Percentiles rank a stretch among this genome's conserved stretches.
Conservation (phyloP, 2,329 filamentous ascomycete genomes). For the Cladophialophora bantiana region DNA sequence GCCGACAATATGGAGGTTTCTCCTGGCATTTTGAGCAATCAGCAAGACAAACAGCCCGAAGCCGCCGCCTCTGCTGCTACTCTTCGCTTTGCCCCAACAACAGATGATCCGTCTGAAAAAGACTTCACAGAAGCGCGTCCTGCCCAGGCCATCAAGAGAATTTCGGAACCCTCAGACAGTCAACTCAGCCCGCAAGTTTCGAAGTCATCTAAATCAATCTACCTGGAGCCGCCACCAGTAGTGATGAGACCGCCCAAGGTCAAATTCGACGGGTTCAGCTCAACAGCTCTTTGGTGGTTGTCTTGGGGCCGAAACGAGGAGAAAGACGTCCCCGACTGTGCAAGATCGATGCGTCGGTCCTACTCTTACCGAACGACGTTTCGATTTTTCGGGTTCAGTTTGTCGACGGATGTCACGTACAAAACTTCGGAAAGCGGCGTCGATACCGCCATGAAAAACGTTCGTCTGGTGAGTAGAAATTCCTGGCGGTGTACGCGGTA, state of each 20-base stretch:
- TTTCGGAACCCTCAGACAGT: background rate
- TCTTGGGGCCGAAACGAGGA: conserved; percentile 25
- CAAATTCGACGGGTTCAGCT: conserved; percentile 23
- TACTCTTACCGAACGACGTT: conserved; percentile 23
- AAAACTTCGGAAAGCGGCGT: conserved; percentile 20
- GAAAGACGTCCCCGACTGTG: conserved; percentile 25
- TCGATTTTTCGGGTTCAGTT: conserved; percentile 21
- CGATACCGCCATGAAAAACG: conserved; percentile 13
- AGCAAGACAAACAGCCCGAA: background rate
- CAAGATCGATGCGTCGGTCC: conserved; percentile 19
- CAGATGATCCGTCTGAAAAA: background rate
- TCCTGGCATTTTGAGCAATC: background rate
- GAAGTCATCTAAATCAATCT: conserved; percentile 21
- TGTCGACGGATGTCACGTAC: conserved; percentile 15
- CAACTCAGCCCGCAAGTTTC: conserved; percentile 15
- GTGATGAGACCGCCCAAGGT: conserved; percentile 26
- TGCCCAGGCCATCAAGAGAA: background rate
- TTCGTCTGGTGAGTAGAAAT: conserved; percentile 21
- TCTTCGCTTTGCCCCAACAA: background rate
- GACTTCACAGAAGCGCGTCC: background rate
- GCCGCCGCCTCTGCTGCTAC: background rate
- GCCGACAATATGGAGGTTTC: background rate
- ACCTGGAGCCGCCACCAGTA: conserved; percentile 26
- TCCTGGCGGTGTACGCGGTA: background rate
- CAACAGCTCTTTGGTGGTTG: conserved; percentile 19